Evolutionary conservation across 371 early-diverging fungal genomes (phyloP), one percentile per base, ranked within the genome.

Genomic region (Saksenaea vasiformis): DNA sequence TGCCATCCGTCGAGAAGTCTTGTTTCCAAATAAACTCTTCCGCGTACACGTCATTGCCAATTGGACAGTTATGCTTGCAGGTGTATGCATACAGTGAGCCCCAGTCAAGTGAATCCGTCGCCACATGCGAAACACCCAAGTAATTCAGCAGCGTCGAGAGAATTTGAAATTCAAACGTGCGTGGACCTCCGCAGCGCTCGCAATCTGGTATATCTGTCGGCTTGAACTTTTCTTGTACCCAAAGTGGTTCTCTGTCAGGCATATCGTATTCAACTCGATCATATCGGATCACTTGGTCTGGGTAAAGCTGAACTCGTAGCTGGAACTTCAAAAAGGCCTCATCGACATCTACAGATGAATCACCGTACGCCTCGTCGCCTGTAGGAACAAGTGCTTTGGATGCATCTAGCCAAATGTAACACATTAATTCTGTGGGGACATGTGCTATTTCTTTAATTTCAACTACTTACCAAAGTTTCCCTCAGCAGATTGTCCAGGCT

Each of bases 111-210:
- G 95, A 86, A 67, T 91, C 85, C 0, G 80, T 64, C 17, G 85
- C 85, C 2, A 81, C 75, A 61, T 93, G 85, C 64, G 94, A 89
- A n/a, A 95, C 83, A n/a, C 81, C 76, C 28, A 98, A 73, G 61
- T 87, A 82, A 65, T 90, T 90, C 57, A 98, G 82, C 44, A 98
- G 74, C 34, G 94, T 94, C 1, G 82, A 78, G 8, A 81, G 35
- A 43, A 93, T 90, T 82, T 97, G 98, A 70, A 97, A 93, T 73
- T 98, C 98, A 76, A 97, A 95, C 31, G 90, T 85, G 34, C 97
- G 84, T 27, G 79, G 77, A 3, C 82, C 83, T 10, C 87, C 83
- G 67, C 98, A 98, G 41, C 79, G 74, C 8, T 85, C 86, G 77
- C 98, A 98, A 0, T 72, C 61, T 19, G 90, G 87, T 43, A 95